These are phyloP conservation scores for Cerrena zonata DNA, from an alignment of 1,284 basidiomycete species.

Conservation along the genomic window DNA sequence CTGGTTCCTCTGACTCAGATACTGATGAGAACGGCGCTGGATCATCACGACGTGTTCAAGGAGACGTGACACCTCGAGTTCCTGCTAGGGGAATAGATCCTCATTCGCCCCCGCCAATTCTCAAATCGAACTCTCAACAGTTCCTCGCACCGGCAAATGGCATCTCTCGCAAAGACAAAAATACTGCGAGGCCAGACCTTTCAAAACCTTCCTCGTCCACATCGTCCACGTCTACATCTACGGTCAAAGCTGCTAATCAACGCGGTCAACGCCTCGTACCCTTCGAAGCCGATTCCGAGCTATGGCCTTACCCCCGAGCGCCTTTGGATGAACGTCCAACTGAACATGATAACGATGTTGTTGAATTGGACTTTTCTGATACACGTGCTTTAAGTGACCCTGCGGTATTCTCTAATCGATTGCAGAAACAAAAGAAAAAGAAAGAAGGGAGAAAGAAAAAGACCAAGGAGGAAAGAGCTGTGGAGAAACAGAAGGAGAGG, in stretches of 20 bases:
- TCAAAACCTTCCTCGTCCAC: slow-evolving; percentile 5
- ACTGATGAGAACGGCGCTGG: slow-evolving; percentile 9
- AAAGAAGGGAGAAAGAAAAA: slow-evolving; percentile 27
- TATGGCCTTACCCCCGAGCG: slow-evolving; percentile 60
- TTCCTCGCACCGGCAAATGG: not conserved
- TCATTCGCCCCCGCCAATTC: slow-evolving; percentile 13
- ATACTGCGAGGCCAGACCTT: not conserved
- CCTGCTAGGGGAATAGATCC: slow-evolving; percentile 31
- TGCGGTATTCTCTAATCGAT: slow-evolving; percentile 38
- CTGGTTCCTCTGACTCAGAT: slow-evolving; percentile 12
- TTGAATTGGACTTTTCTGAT: slow-evolving; percentile 68
- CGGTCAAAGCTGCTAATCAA: slow-evolving; percentile 10
- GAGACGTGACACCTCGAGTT: slow-evolving; percentile 48
- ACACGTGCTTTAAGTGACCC: slow-evolving; percentile 63
- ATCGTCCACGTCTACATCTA: slow-evolving; percentile 8
- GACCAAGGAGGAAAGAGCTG: slow-evolving; percentile 34
- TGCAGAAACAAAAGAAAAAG: slow-evolving; percentile 30
- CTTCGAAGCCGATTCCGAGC: slow-evolving; percentile 52
- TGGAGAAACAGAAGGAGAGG: slow-evolving; percentile 37
- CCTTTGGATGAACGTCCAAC: slow-evolving; percentile 30
- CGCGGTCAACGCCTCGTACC: slow-evolving; percentile 39
- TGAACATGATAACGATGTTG: slow-evolving; percentile 41
- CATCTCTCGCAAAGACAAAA: not conserved
- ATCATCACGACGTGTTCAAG: slow-evolving; percentile 24
- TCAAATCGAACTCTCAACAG: slow-evolving; percentile 9